phyloP scores from a whole-genome alignment of 768 basidiomycete genomes.

The Boletus subparvulus region DNA sequence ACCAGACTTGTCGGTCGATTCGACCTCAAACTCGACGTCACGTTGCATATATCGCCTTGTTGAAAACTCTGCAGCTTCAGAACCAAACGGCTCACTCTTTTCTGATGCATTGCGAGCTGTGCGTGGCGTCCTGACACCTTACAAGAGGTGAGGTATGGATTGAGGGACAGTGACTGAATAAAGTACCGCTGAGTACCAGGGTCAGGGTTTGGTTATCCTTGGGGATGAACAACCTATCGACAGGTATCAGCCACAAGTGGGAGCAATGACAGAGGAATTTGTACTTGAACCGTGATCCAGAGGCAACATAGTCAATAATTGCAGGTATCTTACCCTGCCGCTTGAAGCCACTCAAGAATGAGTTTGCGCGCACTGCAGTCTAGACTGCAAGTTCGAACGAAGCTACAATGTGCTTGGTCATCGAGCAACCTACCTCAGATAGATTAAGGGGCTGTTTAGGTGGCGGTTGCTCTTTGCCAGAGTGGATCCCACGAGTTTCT shows the following conservation, averaged over 20 bases:
- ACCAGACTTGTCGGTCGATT: conserved; percentile 88
- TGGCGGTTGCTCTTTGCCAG: conserved; percentile 81
- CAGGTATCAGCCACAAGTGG: not conserved
- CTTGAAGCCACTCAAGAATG: conserved; percentile 91
- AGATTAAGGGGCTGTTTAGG: conserved; percentile 86
- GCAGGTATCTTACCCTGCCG: conserved; percentile 80
- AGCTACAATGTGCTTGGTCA: not conserved
- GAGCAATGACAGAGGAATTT: conserved; percentile 13
- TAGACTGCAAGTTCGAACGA: conserved; percentile 28
- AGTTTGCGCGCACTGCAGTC: conserved; percentile 71
- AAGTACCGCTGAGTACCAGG: conserved; percentile 78
- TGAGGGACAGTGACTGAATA: not conserved
- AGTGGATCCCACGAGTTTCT: conserved; percentile 84
- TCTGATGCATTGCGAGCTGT: conserved; percentile 78
- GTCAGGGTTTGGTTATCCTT: conserved; percentile 94
- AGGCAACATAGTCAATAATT: conserved; percentile 89
- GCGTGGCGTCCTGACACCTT: conserved; percentile 89
- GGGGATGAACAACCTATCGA: conserved; percentile 69
- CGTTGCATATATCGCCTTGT: conserved; percentile 86
- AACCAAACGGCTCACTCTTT: conserved; percentile 86
- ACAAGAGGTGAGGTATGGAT: conserved; percentile 7
- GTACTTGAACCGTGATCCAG: conserved; percentile 95
- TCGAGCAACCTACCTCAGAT: conserved; percentile 64
- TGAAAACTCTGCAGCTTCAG: conserved; percentile 79
- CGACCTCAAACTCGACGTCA: conserved; percentile 91